phyloP scores from a whole-genome alignment of 345 rosid species.

The Iberis pinnata region DNA sequence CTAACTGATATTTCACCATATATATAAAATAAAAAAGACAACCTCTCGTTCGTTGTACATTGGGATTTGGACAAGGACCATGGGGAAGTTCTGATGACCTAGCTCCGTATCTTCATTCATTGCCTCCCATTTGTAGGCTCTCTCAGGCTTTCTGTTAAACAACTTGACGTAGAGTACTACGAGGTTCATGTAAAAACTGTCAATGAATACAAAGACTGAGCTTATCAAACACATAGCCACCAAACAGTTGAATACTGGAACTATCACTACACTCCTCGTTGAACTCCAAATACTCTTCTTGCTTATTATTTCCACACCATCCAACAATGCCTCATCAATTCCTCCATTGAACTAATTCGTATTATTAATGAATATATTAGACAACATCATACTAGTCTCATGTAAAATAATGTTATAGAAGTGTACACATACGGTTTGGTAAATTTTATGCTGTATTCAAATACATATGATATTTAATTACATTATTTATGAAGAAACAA shows the following conservation, averaged over 20 bases:
- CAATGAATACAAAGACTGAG: conserved; percentile 47
- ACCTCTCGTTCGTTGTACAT: conserved; percentile 22
- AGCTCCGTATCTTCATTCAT: conserved; percentile 42
- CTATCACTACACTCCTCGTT: conserved; percentile 36
- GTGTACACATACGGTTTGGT: too few species aligned
- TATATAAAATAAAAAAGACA: too few species aligned
- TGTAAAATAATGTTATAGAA: too few species aligned
- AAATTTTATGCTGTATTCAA: too few species aligned
- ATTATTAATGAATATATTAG: too few species aligned
- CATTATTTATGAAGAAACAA: too few species aligned
- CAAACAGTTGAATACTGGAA: conserved; percentile 33
- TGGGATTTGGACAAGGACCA: conserved; percentile 34
- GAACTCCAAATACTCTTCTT: conserved; percentile 29
- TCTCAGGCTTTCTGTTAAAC: conserved; percentile 32
- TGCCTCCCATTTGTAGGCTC: conserved; percentile 39
- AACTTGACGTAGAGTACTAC: conserved; percentile 39
- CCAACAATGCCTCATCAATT: conserved; percentile 1
- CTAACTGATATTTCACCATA: too few species aligned
- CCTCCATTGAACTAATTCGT: conserved; percentile 16
- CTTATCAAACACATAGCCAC: conserved; percentile 41
- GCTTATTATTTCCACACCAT: not conserved
- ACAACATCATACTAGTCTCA: too few species aligned
- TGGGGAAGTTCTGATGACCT: conserved; percentile 33
- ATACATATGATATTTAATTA: too few species aligned
- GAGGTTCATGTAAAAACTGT: conserved; percentile 48